Conservation (phyloP, 768 basidiomycete genomes). For the Pleurotus sapidus region DNA sequence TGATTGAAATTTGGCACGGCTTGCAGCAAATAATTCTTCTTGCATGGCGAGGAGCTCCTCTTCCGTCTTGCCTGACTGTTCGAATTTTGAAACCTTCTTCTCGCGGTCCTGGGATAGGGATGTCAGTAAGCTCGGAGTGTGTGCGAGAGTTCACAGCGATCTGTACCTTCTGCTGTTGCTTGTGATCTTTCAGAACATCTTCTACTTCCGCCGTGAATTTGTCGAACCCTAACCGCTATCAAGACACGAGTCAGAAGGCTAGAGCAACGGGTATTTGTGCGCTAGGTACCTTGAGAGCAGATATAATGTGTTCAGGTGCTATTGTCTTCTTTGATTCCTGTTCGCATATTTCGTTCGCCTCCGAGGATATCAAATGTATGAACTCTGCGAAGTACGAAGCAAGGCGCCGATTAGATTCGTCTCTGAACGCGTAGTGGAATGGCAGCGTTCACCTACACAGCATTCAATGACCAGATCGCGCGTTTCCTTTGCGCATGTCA, state of each 20-base stretch:
- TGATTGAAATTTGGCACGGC: conserved; percentile 75
- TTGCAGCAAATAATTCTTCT: conserved; percentile 90
- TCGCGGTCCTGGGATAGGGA: conserved; percentile 66
- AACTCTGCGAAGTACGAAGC: conserved; percentile 64
- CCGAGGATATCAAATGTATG: conserved; percentile 94
- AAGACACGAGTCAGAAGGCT: conserved; percentile 7
- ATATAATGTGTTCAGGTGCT: conserved; percentile 94
- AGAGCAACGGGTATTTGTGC: background rate
- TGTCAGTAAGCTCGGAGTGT: conserved; percentile 8
- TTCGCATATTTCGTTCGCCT: conserved; percentile 98
- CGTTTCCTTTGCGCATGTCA: conserved; percentile 92
- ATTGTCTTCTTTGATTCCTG: conserved; percentile 99
- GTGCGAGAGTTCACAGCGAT: background rate
- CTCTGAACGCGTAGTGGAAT: background rate
- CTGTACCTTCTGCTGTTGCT: conserved; percentile 88
- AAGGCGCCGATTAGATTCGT: conserved; percentile 6
- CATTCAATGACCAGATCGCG: conserved; percentile 97
- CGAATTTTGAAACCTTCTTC: conserved; percentile 89
- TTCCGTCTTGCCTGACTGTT: conserved; percentile 84
- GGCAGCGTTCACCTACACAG: conserved; percentile 87
- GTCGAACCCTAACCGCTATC: conserved; percentile 88
- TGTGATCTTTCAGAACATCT: conserved; percentile 93
- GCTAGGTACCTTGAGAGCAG: conserved; percentile 75
- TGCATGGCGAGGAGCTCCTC: conserved; percentile 88
- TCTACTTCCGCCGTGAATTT: conserved; percentile 87